Conservation (phyloP, 2,329 filamentous ascomycete genomes). For the Eurotiales sp. region DNA sequence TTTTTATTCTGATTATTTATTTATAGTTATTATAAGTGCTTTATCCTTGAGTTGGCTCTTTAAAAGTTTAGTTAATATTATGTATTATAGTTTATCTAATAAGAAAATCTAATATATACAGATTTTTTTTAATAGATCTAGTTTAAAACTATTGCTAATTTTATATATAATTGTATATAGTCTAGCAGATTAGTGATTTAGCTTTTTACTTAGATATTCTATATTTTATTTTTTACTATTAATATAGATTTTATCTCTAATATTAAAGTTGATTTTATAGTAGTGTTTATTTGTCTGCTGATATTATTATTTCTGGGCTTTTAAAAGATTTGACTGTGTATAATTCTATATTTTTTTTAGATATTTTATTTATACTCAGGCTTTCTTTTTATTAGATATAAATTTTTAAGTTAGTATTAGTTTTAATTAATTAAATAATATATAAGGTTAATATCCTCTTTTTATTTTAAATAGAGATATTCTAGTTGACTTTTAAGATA, state of each 20-base stretch:
- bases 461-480: conserved; percentile 3
- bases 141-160: neutral
- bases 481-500: conserved; percentile 3
- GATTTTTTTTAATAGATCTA: neutral
- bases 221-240: neutral
- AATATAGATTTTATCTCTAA: conserved; percentile 3
- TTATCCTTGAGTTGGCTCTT: neutral
- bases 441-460: conserved; percentile 5
- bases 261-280: neutral
- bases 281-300: conserved; percentile 3
- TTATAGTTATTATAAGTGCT: neutral
- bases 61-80: neutral
- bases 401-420: neutral
- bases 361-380: neutral
- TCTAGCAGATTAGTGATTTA: neutral
- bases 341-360: conserved; percentile 10
- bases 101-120: conserved; percentile 8
- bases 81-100: neutral
- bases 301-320: neutral
- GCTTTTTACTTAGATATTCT: neutral
- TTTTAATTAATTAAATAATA: conserved; percentile 11
- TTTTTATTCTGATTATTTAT: conserved; percentile 12
- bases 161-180: conserved; percentile 1
- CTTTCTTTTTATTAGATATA: neutral
- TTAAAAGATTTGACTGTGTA: neutral